Base-by-base conservation (phyloP, 176 grass and related monocot genomes). In the Aechmea fasciata region DNA sequence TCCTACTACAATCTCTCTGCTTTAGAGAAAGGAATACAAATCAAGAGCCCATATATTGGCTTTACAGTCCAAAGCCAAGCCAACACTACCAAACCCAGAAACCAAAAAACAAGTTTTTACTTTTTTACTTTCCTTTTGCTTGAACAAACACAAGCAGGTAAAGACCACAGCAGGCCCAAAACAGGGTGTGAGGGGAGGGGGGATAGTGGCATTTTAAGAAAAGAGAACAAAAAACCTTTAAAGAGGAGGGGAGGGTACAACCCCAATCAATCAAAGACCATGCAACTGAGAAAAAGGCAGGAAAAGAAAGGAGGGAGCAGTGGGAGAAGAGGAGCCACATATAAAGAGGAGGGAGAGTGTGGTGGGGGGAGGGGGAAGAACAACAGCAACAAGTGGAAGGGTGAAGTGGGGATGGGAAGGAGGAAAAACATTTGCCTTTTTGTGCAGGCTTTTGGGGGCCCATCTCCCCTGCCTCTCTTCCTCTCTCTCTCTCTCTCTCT, bases 361-460 rank as follows among this genome's bases (percentile, higher is more conserved):
- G 10, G 18, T 29, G 13, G 28, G 65, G 66, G 29, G 14, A 13
- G n/a, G 57, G 2, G 72, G 1, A 67, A 13, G 14, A 57, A 75
- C 47, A 57, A n/a, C 48, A 50, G 14, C 17, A 68, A 50, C 29
- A 17, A 57, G 63, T 2, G 54, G 47, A 63, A 66, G 48, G 28
- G 11, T 61, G 55, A 0, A 19, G 13, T 61, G 55, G 55, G 4
- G n/a, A 15, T 2, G 68, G 48, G 24, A 51, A 61, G 69, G 6
- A 13, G 25, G 72, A 51, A 72, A 59, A 71, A 63, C 65, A 49
- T 77, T 65, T 63, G 66, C 52, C 55, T 13, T 26, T 72, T 65
- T 78, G 67, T 88, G 78, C 78, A 71, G 75, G 25, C 72, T 79
- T 82, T 73, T 63, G 9, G 26, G 71, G 79, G 33, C 63, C 83